Base-by-base conservation (phyloP, 1,139 yeast species). In the Debaryomycetaceae sp. region DNA sequence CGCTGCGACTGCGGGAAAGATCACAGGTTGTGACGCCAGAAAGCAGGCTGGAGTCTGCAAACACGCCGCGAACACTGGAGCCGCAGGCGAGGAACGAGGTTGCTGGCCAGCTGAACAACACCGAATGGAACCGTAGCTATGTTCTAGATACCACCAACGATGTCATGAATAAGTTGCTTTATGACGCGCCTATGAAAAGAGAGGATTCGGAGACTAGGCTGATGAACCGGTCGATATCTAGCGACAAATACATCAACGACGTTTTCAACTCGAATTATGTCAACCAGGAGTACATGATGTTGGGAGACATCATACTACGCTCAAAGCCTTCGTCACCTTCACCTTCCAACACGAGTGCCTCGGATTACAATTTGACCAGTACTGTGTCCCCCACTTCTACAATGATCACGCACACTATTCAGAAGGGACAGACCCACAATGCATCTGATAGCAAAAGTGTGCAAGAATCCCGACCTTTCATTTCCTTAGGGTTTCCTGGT, bases 211-310 rank as follows among this genome's bases (percentile, higher is more conserved):
- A 48, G 36, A 52, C 58, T n/a, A 50, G 63, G 16, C 45, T 60
- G 6, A 47, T 57, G 11, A 56, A 54, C 37, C 52, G 34, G 18
- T 31, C 38, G 6, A 37, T 39, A 13, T 36, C 59, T 3, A 49
- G 46, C 5, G 41, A 36, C 16, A 41, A 45, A 6, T 19, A 36
- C 17, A 42, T 46, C 16, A 52, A 48, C n/a, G 50, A 50, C 28
- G 40, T 55, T 33, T 69, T 61, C 58, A 65, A 52, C 52, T 68
- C 67, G 40, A 72, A 62, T 53, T 74, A 63, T 55, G 61, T 63
- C 46, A 78, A 78, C 54, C 80, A 78, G 45, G 86, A 81, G 53
- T 79, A 80, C 50, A 55, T 69, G 43, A 78, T 79, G 73, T 59
- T 81, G 45, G 81, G 83, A 8, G 83, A 78, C 51, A 69, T 80